Percentiles rank a stretch among this genome's conserved stretches.
phyloP scores from a whole-genome alignment of 2,329 filamentous ascomycete genomes.

The Nemania abortiva region DNA sequence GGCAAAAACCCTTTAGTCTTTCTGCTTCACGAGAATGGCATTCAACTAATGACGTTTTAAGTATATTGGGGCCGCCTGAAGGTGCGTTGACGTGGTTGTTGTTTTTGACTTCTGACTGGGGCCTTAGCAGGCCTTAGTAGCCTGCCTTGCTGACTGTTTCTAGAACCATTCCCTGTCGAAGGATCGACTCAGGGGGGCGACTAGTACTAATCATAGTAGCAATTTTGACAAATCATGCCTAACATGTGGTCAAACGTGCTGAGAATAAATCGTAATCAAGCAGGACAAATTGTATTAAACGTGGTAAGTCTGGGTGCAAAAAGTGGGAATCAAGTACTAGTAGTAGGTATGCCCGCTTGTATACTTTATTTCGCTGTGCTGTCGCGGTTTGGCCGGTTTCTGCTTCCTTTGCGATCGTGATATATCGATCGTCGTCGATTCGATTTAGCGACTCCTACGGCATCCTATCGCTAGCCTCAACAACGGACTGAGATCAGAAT shows the following conservation, averaged over 20 bases:
- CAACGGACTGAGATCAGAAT: conserved; percentile 15
- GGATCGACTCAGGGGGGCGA: conserved; percentile 36
- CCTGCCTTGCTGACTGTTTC: conserved; percentile 40
- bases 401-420: conserved; percentile 16
- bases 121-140: conserved; percentile 23
- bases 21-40: conserved; percentile 1
- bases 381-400: conserved; percentile 4
- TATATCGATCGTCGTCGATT: conserved; percentile 2
- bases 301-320: conserved; percentile 18
- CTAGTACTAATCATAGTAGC: conserved; percentile 39
- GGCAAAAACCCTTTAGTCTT: neutral
- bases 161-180: conserved; percentile 33
- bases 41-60: neutral
- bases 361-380: conserved; percentile 14
- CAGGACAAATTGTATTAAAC: conserved; percentile 27
- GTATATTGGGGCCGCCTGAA: neutral
- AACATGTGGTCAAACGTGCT: conserved; percentile 23
- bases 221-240: conserved; percentile 38
- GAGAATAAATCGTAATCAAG: conserved; percentile 26
- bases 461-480: conserved; percentile 13
- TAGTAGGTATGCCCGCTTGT: conserved; percentile 7
- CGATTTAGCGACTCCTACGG: neutral
- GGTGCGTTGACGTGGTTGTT: conserved; percentile 4
- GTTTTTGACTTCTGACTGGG: conserved; percentile 31
- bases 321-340: conserved; percentile 14